Evolutionary conservation across 2,329 filamentous ascomycete genomes (phyloP).

Genomic region (Nothopassalora personata): DNA sequence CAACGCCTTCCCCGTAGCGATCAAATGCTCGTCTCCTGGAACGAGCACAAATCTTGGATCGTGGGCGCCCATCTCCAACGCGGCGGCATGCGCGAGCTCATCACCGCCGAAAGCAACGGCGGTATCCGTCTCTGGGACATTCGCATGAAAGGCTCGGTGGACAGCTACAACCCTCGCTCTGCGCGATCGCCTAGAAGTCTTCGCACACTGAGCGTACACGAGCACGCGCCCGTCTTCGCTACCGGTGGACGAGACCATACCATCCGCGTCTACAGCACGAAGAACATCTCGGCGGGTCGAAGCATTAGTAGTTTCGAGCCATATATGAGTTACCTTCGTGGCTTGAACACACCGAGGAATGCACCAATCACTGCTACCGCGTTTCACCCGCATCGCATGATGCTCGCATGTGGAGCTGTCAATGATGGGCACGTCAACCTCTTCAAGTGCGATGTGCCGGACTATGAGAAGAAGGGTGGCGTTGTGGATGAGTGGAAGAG

Average conservation of each 20-base stretch:
- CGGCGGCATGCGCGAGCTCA: conserved; percentile 82
- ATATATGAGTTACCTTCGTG: conserved; percentile 59
- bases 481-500: conserved; percentile 7
- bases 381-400: conserved; percentile 91
- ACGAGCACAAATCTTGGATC: conserved; percentile 92
- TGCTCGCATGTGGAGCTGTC: conserved; percentile 79
- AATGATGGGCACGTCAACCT: conserved; percentile 89
- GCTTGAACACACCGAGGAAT: conserved; percentile 38
- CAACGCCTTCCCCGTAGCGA: conserved; percentile 79
- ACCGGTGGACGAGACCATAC: conserved; percentile 84
- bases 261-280: conserved; percentile 85
- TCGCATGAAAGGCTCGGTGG: conserved; percentile 51
- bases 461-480: conserved; percentile 11
- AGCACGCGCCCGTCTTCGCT: conserved; percentile 93
- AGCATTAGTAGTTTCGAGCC: conserved; percentile 63
- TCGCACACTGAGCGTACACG: conserved; percentile 83
- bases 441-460: conserved; percentile 45
- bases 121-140: conserved; percentile 97
- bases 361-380: conserved; percentile 81
- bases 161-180: conserved; percentile 44
- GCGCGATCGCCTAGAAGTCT: conserved; percentile 38
- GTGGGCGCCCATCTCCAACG: conserved; percentile 95
- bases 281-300: conserved; percentile 58
- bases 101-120: conserved; percentile 86
- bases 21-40: conserved; percentile 94